Evolutionary conservation across 116 monocot genomes (phyloP).

Genomic region (Zostera marina): DNA sequence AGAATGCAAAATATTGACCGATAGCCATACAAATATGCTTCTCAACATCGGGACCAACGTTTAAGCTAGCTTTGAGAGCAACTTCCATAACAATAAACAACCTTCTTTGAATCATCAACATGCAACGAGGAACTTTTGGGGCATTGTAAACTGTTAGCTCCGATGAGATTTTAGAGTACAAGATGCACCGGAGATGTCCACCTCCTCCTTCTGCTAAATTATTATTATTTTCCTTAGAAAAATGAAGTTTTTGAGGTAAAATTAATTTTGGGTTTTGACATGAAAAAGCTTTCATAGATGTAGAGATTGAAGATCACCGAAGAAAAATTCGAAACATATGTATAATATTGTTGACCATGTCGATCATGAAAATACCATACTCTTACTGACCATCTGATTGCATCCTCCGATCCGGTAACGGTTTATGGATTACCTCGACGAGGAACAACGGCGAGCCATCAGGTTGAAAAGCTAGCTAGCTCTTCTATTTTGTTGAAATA

Average conservation of each 20-base stretch:
- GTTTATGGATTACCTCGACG: conserved; percentile 84
- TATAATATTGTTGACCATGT: conserved; percentile 97
- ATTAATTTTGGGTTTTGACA: no score
- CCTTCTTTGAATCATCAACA: no score
- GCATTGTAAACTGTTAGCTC: conserved; percentile 89
- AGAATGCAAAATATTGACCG: no score
- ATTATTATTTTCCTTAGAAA: no score
- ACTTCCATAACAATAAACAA: no score
- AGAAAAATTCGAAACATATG: conserved; percentile 72
- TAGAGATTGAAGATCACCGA: neutral
- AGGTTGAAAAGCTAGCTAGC: conserved; percentile 97
- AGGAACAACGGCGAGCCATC: conserved; percentile 86
- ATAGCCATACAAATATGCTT: no score
- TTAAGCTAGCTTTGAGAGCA: no score
- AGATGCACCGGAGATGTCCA: conserved; percentile 28
- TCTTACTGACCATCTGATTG: conserved; percentile 89
- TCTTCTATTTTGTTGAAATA: conserved; percentile 52
- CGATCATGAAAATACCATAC: conserved; percentile 92
- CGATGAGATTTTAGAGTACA: conserved; percentile 70
- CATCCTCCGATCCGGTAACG: conserved; percentile 59
- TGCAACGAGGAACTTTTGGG: no score
- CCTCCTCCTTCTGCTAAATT: no score
- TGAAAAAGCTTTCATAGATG: no score
- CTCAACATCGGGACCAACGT: no score
- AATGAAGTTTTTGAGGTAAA: no score